Conservation (phyloP, 2,329 filamentous ascomycete species). For the Xylaria sp. region DNA sequence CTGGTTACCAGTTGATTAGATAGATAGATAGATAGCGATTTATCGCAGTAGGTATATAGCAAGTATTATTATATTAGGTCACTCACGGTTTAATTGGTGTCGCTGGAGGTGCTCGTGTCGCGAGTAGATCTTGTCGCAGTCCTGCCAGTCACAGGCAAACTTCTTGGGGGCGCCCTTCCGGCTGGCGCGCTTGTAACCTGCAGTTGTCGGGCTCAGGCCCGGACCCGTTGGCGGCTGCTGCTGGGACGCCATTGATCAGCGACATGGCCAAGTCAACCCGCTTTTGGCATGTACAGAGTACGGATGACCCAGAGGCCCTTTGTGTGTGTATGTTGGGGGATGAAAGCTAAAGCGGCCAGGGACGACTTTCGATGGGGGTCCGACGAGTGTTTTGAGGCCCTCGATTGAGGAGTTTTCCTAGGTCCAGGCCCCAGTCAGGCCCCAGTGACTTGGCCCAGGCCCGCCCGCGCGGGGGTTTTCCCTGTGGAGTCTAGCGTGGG, state of each 20-base stretch:
- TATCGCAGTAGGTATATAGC: no score
- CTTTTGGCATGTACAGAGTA: conserved; percentile 39
- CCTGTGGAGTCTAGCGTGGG: conserved; percentile 44
- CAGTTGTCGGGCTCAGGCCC: conserved; percentile 10
- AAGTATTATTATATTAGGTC: not conserved
- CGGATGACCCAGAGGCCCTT: conserved; percentile 39
- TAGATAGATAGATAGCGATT: no score
- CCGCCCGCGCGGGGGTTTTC: conserved; percentile 40
- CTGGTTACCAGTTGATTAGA: no score
- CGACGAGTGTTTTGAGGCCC: conserved; percentile 39
- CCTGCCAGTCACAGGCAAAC: conserved; percentile 74
- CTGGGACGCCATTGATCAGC: conserved; percentile 50
- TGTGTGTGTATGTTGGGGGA: conserved; percentile 32
- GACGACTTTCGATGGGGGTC: conserved; percentile 45
- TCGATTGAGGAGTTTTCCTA: conserved; percentile 25
- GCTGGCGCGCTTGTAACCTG: conserved; percentile 62
- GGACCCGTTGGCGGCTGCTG: conserved; percentile 52
- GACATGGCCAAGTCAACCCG: conserved; percentile 43
- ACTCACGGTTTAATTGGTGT: conserved; percentile 83
- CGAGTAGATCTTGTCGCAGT: conserved; percentile 83
- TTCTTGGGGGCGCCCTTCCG: conserved; percentile 61
- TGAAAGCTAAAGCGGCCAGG: conserved; percentile 34
- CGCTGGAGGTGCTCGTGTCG: conserved; percentile 83
- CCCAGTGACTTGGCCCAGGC: conserved; percentile 17
- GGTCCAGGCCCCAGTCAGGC: no score